Conservation (phyloP, 495 filamentous ascomycete species). For the Penicillium dipodomyicola region DNA sequence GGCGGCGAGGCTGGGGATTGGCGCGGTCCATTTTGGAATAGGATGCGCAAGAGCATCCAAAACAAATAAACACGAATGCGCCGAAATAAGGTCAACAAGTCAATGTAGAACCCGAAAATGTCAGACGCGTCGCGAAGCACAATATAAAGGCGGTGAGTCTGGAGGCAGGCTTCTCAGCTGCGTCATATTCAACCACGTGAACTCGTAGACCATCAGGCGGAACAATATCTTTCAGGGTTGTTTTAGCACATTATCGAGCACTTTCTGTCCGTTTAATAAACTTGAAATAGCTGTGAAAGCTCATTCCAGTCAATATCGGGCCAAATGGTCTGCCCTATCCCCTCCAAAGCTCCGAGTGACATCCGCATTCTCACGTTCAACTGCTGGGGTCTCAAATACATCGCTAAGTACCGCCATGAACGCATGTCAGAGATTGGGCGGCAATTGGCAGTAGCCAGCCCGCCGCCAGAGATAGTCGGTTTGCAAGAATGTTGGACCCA, state of each 20-base stretch:
- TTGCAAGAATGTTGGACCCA: constrained; percentile 96
- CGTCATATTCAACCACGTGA: constrained; percentile 6
- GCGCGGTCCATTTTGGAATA: constrained; percentile 29
- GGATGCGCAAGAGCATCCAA: constrained; percentile 9
- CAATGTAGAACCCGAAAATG: constrained; percentile 10
- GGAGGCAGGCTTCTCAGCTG: background rate
- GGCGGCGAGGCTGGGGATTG: constrained; percentile 54
- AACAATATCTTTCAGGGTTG: background rate
- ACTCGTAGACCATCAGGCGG: background rate
- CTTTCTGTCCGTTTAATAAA: background rate
- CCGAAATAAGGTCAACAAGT: constrained; percentile 5
- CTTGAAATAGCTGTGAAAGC: background rate
- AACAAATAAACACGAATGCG: constrained; percentile 13
- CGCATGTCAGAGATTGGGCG: constrained; percentile 82
- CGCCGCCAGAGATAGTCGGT: constrained; percentile 80
- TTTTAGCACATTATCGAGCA: background rate
- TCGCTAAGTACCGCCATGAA: constrained; percentile 74
- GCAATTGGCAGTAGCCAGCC: constrained; percentile 62
- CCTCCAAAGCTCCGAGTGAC: constrained; percentile 28
- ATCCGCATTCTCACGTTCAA: constrained; percentile 85
- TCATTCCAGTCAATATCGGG: background rate
- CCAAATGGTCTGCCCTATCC: constrained; percentile 23
- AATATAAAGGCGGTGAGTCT: constrained; percentile 17
- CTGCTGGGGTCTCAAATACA: constrained; percentile 92
- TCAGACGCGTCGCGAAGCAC: constrained; percentile 12